Evolutionary conservation across 2,329 filamentous ascomycete species (phyloP).

Genomic region (Penicillium sp.): DNA sequence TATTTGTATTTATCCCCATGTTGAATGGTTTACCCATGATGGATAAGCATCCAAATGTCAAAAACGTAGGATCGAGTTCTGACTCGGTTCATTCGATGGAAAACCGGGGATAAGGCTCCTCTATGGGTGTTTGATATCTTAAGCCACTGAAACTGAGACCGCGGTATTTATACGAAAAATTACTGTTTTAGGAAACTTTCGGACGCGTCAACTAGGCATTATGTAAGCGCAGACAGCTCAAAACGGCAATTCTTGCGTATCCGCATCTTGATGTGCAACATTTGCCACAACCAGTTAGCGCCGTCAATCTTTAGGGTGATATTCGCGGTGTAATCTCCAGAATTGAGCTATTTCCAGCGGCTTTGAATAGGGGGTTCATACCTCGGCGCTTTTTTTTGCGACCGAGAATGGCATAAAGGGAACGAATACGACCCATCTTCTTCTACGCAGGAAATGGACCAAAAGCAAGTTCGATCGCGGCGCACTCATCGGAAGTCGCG

Average conservation of each 20-base stretch:
- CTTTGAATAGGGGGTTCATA: neutral
- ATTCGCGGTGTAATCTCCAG: neutral
- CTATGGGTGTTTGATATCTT: too few species aligned
- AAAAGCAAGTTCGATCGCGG: conserved; percentile 18
- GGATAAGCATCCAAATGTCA: too few species aligned
- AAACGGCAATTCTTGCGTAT: conserved; percentile 12
- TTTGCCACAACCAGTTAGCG: neutral
- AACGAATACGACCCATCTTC: conserved; percentile 13
- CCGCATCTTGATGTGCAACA: conserved; percentile 1
- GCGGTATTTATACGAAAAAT: neutral
- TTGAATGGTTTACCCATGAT: too few species aligned
- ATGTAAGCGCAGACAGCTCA: too few species aligned
- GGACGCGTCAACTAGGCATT: neutral
- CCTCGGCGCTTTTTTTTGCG: neutral
- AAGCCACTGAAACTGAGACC: too few species aligned
- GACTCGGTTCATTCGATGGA: too few species aligned
- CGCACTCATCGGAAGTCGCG: conserved; percentile 36
- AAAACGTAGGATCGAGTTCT: too few species aligned
- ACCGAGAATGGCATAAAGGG: conserved; percentile 9
- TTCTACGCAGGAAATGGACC: neutral
- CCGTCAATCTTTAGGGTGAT: neutral
- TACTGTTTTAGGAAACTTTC: neutral
- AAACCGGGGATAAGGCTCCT: too few species aligned
- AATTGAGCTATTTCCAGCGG: neutral
- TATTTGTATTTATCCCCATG: too few species aligned